These are phyloP conservation scores for Sphaceloma murrayae DNA, from an alignment of 2,329 filamentous ascomycete genomes.

Conservation along the genomic window DNA sequence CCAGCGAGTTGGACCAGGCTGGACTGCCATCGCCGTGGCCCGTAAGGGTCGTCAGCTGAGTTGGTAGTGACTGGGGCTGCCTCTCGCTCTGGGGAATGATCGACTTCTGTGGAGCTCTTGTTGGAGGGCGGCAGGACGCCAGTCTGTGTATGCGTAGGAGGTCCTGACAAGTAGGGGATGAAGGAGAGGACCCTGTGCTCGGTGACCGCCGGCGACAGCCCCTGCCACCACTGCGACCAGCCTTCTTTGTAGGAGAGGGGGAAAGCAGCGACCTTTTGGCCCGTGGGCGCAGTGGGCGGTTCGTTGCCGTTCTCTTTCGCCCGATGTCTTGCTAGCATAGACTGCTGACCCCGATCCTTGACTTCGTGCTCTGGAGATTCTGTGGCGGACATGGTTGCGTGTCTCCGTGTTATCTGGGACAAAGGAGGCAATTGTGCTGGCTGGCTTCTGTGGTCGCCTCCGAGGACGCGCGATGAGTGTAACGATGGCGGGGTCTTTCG, in stretches of 20 bases:
- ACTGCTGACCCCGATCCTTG: slow-evolving; percentile 22
- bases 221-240: slow-evolving; percentile 88
- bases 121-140: slow-evolving; percentile 43
- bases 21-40: slow-evolving; percentile 81
- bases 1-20: slow-evolving; percentile 76
- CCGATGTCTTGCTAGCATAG: slow-evolving; percentile 30
- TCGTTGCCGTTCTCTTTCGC: slow-evolving; percentile 21
- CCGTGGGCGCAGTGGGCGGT: slow-evolving; percentile 15
- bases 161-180: slow-evolving; percentile 70
- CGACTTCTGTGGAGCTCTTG: slow-evolving; percentile 32
- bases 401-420: too few species aligned
- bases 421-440: not conserved
- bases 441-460: not conserved
- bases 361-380: slow-evolving; percentile 21
- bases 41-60: slow-evolving; percentile 36
- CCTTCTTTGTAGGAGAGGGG: slow-evolving; percentile 87
- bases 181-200: slow-evolving; percentile 82
- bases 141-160: slow-evolving; percentile 58
- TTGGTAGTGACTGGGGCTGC: slow-evolving; percentile 38
- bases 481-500: too few species aligned
- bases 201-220: slow-evolving; percentile 68
- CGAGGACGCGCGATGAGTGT: too few species aligned
- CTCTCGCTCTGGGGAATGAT: slow-evolving; percentile 25
- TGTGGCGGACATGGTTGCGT: slow-evolving; percentile 28
- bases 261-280: slow-evolving; percentile 42